Evolutionary conservation across 2,329 filamentous ascomycete genomes (phyloP), one percentile per base, ranked within the genome.

Genomic region (Scedosporium minutisporum): DNA sequence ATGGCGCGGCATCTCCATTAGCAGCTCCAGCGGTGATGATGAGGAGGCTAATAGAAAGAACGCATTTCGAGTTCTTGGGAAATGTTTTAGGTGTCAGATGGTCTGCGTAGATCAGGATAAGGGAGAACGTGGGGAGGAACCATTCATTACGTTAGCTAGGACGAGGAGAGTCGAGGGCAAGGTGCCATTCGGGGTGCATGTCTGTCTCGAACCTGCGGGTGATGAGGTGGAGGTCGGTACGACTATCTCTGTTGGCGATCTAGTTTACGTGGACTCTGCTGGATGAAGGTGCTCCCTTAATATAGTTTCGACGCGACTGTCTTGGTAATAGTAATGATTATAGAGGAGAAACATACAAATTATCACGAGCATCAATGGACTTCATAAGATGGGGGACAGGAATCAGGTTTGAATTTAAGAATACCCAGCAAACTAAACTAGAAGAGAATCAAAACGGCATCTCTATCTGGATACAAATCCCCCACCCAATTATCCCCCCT

Each of bases 1-100:
- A 10, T 61, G 60, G 60, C 6, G 48, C 3, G 27, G 60, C n/a
- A 29, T 61, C 60, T 6, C 60, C 9, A 21, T 60, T 16, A 21
- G 41, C 2, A 21, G 41, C 2, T 27, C n/a, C 6, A 6, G 5
- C 97, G 93, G 93, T 78, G 96, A 48, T 79, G 76, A 7, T 88
- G 97, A 63, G 89, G 88, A 1, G 67, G 73, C 2, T 80, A 7
- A 4, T 27, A 7, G 51, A 16, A 6, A 25, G 51, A 87, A 64
- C 18, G 73, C 75, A 9, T 89, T 91, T 68, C 80, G 88, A 65
- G 84, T 96, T 69, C 76, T 97, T 4, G 93, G 93, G 0, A 84
- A 89, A 3, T 99, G 95, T 70, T 84, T 91, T 64, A 80, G 95
- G 64, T 99, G 95, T 68, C 92, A 96, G 72, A 97, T 99, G 93